Percentiles rank a stretch among this genome's conserved stretches.
Conservation (phyloP, 805 yeast genomes). For the Lipomyces sp. region DNA sequence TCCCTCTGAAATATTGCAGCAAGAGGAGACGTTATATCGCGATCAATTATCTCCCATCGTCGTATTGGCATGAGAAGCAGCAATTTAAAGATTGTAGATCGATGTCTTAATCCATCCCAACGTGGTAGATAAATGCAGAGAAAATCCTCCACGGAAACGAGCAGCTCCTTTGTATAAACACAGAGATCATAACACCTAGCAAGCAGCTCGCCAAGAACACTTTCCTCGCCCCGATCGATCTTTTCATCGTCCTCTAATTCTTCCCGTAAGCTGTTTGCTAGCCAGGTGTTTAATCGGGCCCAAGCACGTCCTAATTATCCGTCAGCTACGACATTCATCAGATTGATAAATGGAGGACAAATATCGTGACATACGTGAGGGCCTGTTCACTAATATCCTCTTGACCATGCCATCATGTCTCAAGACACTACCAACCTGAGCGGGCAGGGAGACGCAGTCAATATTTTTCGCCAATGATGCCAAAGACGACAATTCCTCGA, state of each 20-base stretch:
- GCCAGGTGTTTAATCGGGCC: conserved; percentile 29
- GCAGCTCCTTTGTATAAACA: conserved; percentile 10
- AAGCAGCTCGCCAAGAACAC: conserved; percentile 19
- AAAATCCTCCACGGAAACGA: conserved; percentile 23
- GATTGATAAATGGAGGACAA: background rate
- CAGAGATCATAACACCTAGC: conserved; percentile 12
- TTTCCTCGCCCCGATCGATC: background rate
- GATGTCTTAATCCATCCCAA: conserved; percentile 24
- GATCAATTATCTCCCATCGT: conserved; percentile 11
- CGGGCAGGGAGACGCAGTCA: conserved; percentile 25
- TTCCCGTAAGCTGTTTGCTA: conserved; percentile 16
- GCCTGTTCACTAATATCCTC: conserved; percentile 23
- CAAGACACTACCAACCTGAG: conserved; percentile 30
- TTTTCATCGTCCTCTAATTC: conserved; percentile 9
- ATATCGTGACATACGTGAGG: conserved; percentile 10
- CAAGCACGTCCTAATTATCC: conserved; percentile 10
- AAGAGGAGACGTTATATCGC: conserved; percentile 10
- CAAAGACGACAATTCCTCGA: conserved; percentile 22
- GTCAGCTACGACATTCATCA: background rate
- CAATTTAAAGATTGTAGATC: conserved; percentile 11
- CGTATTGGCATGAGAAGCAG: conserved; percentile 13
- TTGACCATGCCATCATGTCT: conserved; percentile 27
- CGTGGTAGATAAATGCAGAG: conserved; percentile 14
- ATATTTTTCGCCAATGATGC: conserved; percentile 19
- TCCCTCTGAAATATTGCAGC: background rate